Evolutionary conservation across 306 rosid genomes (phyloP).

Genomic region (Ammopiptanthus mongolicus): DNA sequence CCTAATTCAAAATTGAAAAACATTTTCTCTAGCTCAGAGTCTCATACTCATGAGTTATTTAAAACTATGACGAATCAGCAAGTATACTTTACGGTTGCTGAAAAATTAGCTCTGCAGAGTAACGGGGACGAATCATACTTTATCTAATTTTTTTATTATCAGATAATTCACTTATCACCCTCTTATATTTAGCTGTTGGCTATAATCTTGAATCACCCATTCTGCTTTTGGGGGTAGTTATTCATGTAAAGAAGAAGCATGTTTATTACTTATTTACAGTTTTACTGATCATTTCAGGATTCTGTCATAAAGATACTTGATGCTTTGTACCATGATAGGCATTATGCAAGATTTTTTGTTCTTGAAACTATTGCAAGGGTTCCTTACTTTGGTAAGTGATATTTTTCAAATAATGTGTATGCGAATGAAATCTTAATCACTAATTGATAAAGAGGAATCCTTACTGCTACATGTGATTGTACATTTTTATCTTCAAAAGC

Average conservation of each 20-base stretch:
- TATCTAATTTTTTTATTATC: not conserved
- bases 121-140: not conserved
- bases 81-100: not conserved
- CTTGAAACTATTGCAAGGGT: constrained; percentile 97
- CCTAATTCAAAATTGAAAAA: not conserved
- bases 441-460: not conserved
- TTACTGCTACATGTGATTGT: not conserved
- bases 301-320: constrained; percentile 85
- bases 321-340: constrained; percentile 63
- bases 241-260: not conserved
- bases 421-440: not conserved
- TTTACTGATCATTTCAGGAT: constrained; percentile 56
- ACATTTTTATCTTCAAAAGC: not conserved
- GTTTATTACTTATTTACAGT: not conserved
- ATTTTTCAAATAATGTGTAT: not conserved
- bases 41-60: not conserved
- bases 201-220: not conserved
- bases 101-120: not conserved
- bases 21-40: constrained; percentile 1
- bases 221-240: not conserved
- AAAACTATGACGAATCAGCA: not conserved
- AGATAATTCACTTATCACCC: not conserved
- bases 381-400: constrained; percentile 85
- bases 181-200: not conserved
- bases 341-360: constrained; percentile 90